A percentile compares a stretch with the other conserved stretches of the same genome.
phyloP scores from a whole-genome alignment of 768 basidiomycete genomes.

The Russula sp. region DNA sequence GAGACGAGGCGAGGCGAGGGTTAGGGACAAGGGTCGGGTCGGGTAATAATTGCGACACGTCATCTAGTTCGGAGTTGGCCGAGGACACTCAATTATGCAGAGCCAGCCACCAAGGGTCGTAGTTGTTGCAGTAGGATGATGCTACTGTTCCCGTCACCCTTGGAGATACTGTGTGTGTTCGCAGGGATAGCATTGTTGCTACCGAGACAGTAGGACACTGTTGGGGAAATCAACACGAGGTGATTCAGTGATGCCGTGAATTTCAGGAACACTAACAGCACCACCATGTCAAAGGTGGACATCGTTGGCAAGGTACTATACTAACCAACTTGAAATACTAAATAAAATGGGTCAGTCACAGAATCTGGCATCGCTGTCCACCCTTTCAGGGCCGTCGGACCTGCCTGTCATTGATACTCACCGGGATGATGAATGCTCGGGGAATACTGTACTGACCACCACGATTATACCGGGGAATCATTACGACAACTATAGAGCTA shows the following conservation, averaged over 20 bases:
- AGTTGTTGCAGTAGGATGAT: slow-evolving; percentile 5
- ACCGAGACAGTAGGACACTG: slow-evolving; percentile 3
- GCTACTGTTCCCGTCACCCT: not conserved
- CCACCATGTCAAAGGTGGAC: slow-evolving; percentile 4
- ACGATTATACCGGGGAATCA: not conserved
- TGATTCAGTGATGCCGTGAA: slow-evolving; percentile 1
- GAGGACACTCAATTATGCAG: not conserved
- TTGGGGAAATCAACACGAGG: slow-evolving; percentile 11
- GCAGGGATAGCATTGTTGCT: not conserved
- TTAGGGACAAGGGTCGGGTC: not conserved
- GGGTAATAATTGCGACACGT: too few relatives aligned
- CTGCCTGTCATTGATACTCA: not conserved
- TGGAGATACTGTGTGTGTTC: not conserved
- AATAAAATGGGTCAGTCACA: not conserved
- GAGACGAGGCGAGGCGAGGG: not conserved
- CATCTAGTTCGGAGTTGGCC: not conserved
- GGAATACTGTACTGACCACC: not conserved
- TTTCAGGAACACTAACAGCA: not conserved
- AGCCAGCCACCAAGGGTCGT: not conserved
- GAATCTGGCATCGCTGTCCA: not conserved
- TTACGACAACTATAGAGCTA: not conserved
- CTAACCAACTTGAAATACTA: not conserved
- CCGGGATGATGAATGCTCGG: not conserved
- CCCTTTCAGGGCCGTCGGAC: not conserved
- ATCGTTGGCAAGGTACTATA: slow-evolving; percentile 13